Evolutionary conservation across 306 rosid genomes (phyloP), one percentile per base, ranked within the genome.

Genomic region (Quillaja saponaria): DNA sequence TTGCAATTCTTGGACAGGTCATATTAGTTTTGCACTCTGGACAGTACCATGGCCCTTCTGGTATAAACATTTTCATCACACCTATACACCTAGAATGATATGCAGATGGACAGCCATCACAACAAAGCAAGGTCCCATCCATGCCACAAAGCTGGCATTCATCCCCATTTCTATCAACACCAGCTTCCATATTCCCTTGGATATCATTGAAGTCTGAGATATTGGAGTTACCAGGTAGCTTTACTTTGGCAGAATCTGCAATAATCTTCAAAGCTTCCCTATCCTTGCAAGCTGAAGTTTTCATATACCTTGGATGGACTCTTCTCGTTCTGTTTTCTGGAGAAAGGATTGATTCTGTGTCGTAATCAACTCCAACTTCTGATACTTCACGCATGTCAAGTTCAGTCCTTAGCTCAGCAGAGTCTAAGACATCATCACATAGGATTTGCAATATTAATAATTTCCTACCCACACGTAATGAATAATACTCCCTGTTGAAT

Each of bases 71-170:
- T 81, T 94, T 89, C 86, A 80, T 72, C 78, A 94, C 85, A 38
- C 99, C 99, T 21, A 94, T 94, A 76, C 99, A 94, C 80, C 99
- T 89, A 0, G 90, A 81, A 74, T 94, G 99, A 74, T 94, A 94
- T 45, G 97, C 91, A 38, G 95, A 89, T 42, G 99, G 99, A 73
- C 99, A 94, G 66, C 99, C 99, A 73, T 94, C 99, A 75, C 99
- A 94, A 64, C 99, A 94, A 74, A 94, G 87, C 73, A 94, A 78
- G 47, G 71, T 86, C 77, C 99, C 99, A 59, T 94, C 99, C 99
- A 94, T 87, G 55, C 95, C 96, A 78, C 99, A 94, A 56, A 94
- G 99, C 64, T 87, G 82, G 19, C 99, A 94, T 58, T 94, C 97
- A 72, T 89, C 99, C 17, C 95, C 81, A 67, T 94, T 94, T 78